Base-by-base conservation (phyloP, 2,329 filamentous ascomycete species). In the Chaetomiaceae sp. region DNA sequence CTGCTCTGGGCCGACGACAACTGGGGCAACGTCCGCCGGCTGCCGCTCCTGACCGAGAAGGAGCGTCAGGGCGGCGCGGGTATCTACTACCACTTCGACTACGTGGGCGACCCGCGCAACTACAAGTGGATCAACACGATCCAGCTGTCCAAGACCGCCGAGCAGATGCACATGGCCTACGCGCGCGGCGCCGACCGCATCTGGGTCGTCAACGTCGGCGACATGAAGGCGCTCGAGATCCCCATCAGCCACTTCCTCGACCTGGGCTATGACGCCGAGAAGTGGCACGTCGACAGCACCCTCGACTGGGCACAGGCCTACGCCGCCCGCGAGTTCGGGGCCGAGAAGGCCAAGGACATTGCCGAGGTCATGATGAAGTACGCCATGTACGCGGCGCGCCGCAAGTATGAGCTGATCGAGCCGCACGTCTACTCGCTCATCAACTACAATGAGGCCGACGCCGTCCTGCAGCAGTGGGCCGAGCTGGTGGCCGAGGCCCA, bases 1-100 rank as follows among this genome's bases (percentile, higher is more conserved):
- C 70, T 87, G 20, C 71, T 87, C 4, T 87, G 82, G 77, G 75
- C 82, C 0, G 84, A 87, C 62, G 84, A 87, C 66, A 87, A 86
- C 66, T 85, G 74, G 72, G 83, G 83, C 10, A 83, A 85, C 63
- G 74, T 84, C 21, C 73, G 82, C 23, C 72, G 83, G 19, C 68
- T 87, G 25, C 84, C 84, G 4, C 65, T 81, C 14, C 70, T 66
- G 1, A 77, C 80, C 53, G 84, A 87, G 68, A 81, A 74, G 3
- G 65, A 68, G n/a, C 70, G 83, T 10, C 67, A 70, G 4, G 83
- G 81, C 31, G 83, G 83, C 20, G 79, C 83, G 25, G 84, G 83
- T 38, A 77, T 86, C 3, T 86, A 85, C 64, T 85, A 83, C 62
- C 76, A 79, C 61, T 73, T 78, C 44, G 76, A 79, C 61, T 78